Conservation (phyloP, 192 early-diverging fungal species). For the Gamsiella multidivaricata region DNA sequence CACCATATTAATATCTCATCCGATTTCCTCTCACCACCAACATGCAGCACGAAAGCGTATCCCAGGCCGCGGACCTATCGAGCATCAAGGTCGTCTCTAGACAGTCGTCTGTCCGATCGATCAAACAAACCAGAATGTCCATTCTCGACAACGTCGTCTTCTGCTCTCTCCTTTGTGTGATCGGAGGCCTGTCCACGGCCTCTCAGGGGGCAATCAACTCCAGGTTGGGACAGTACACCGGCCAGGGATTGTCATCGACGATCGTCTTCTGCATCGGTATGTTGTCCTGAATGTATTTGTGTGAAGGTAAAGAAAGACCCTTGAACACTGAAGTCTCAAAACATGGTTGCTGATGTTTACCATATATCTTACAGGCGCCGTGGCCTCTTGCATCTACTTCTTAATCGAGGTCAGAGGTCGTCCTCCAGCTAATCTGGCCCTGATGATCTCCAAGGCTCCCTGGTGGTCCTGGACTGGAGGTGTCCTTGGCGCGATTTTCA, state of each 20-base stretch:
- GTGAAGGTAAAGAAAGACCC: too few species aligned
- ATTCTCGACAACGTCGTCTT: constrained; percentile 50
- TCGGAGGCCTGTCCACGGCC: constrained; percentile 48
- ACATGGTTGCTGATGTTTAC: too few species aligned
- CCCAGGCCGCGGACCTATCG: constrained; percentile 23
- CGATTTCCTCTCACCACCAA: neutral
- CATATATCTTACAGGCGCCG: constrained; percentile 26
- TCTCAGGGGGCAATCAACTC: constrained; percentile 45
- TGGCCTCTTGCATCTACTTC: constrained; percentile 35
- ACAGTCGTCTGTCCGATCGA: constrained; percentile 35
- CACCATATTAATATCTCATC: too few species aligned
- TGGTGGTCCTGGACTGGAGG: constrained; percentile 66
- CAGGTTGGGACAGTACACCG: constrained; percentile 31
- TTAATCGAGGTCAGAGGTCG: constrained; percentile 43
- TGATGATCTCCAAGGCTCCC: constrained; percentile 52
- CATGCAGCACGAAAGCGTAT: constrained; percentile 24
- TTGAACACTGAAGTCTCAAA: too few species aligned
- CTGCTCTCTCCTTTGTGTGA: constrained; percentile 32
- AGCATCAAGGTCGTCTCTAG: constrained; percentile 29
- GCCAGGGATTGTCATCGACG: constrained; percentile 45
- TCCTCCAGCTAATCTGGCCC: constrained; percentile 30
- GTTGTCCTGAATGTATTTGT: too few species aligned
- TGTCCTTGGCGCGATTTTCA: constrained; percentile 50
- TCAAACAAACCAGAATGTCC: constrained; percentile 35
- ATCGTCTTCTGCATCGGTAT: constrained; percentile 29